Percentiles rank a stretch among this genome's conserved stretches.
These are phyloP conservation scores for Eucalyptus melliodora DNA, from an alignment of 345 rosid species.

Conservation along the genomic window DNA sequence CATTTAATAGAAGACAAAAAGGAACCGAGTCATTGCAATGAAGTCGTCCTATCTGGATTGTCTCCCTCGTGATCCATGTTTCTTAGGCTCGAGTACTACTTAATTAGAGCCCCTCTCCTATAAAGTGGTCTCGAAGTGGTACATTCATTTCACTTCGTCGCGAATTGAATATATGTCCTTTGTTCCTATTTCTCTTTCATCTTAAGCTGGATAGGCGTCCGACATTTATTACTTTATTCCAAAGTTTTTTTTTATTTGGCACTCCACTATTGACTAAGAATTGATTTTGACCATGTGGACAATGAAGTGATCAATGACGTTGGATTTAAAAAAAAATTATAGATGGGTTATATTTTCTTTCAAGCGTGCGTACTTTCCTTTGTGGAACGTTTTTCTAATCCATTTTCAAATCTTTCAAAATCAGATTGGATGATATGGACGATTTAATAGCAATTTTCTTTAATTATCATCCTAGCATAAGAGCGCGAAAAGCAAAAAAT, in stretches of 20 bases:
- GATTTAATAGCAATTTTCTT: background rate
- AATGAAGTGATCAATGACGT: background rate
- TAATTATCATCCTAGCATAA: fast-evolving
- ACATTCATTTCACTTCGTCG: background rate
- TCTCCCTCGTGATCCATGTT: background rate
- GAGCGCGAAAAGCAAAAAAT: too few relatives aligned
- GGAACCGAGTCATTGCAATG: background rate
- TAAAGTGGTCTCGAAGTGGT: background rate
- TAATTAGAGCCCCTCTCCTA: background rate
- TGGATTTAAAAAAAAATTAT: background rate
- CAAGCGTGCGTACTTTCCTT: fast-evolving
- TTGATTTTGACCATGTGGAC: background rate
- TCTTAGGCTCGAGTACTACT: background rate
- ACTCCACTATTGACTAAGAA: background rate
- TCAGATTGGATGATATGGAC: fast-evolving
- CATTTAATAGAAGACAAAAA: background rate
- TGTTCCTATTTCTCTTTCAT: background rate
- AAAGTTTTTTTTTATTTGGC: background rate
- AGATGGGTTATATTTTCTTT: background rate
- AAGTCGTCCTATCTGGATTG: background rate
- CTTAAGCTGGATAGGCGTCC: background rate
- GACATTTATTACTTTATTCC: background rate
- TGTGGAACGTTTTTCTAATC: background rate
- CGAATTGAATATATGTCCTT: background rate
- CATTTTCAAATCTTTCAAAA: background rate